Percentiles rank a stretch among this genome's conserved stretches.
Evolutionary conservation across 352 stramenopile genomes (phyloP).

Genomic region (Phytophthora crassamura): DNA sequence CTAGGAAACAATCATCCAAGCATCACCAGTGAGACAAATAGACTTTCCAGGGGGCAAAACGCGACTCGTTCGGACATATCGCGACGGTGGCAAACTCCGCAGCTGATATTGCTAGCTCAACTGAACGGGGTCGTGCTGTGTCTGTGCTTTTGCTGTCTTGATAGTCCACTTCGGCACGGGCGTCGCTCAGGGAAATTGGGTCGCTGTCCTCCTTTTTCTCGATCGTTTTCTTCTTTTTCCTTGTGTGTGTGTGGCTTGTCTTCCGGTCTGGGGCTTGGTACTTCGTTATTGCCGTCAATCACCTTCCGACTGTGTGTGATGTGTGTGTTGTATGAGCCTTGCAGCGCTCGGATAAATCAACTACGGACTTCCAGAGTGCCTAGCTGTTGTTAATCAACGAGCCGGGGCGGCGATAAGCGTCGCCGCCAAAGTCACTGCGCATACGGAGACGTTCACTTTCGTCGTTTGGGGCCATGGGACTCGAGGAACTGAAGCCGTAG

Average conservation of each 20-base stretch:
- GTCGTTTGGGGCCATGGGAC: slow-evolving; percentile 32
- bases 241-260: slow-evolving; percentile 26
- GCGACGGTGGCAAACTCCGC: slow-evolving; percentile 11
- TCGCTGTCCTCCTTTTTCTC: slow-evolving; percentile 4
- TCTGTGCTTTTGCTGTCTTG: slow-evolving; percentile 34
- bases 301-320: slow-evolving; percentile 27
- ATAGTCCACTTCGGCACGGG: slow-evolving; percentile 8
- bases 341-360: slow-evolving; percentile 4
- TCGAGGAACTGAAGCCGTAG: slow-evolving; percentile 42
- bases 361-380: slow-evolving; percentile 7
- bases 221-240: slow-evolving; percentile 20
- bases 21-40: slow-evolving; percentile 3
- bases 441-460: slow-evolving; percentile 40
- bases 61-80: slow-evolving; percentile 23
- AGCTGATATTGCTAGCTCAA: slow-evolving; percentile 23
- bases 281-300: slow-evolving; percentile 23
- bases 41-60: slow-evolving; percentile 29
- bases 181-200: slow-evolving; percentile 19
- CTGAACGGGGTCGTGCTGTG: slow-evolving; percentile 25
- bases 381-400: slow-evolving; percentile 63
- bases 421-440: slow-evolving; percentile 41
- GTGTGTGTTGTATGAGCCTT: slow-evolving; percentile 12
- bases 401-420: slow-evolving; percentile 47
- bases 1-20: slow-evolving; percentile 10
- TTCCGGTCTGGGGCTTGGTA: slow-evolving; percentile 17